Conservation (phyloP, 768 basidiomycete genomes). For the Psilocybe cubensis region DNA sequence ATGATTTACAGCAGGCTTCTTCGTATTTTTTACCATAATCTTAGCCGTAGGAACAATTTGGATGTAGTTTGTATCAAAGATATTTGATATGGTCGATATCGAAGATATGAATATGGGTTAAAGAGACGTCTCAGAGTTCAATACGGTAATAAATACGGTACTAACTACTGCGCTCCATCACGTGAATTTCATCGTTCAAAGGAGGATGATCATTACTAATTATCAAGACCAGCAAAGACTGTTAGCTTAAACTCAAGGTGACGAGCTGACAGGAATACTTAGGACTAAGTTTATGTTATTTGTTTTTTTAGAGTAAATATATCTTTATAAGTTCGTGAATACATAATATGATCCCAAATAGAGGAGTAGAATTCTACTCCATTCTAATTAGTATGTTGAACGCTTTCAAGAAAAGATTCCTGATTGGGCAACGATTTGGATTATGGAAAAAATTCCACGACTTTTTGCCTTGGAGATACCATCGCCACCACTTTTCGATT, state of each 20-base stretch:
- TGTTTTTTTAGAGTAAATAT: no score
- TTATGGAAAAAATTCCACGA: slow-evolving; percentile 39
- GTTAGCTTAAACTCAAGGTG: no score
- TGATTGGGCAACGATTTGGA: not conserved
- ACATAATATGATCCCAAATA: no score
- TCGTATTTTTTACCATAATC: slow-evolving; percentile 31
- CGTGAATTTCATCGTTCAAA: not conserved
- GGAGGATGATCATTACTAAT: no score
- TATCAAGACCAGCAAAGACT: no score
- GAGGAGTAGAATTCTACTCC: not conserved
- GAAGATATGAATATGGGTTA: not conserved
- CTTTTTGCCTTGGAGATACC: slow-evolving; percentile 47
- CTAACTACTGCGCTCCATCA: slow-evolving; percentile 7
- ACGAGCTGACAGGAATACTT: no score
- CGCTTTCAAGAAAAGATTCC: not conserved
- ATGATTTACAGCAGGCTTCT: slow-evolving; percentile 25
- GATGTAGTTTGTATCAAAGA: no score
- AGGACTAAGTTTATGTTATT: no score
- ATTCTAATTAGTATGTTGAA: not conserved
- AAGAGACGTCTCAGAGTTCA: slow-evolving; percentile 1
- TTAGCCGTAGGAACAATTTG: no score
- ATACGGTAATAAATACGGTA: no score
- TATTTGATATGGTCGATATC: no score
- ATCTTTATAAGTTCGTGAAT: no score
- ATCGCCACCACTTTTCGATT: slow-evolving; percentile 54